A percentile compares a stretch with the other conserved stretches of the same genome.
Conservation (phyloP, 1,284 basidiomycete genomes). For the Apiotrichum laibachii region DNA sequence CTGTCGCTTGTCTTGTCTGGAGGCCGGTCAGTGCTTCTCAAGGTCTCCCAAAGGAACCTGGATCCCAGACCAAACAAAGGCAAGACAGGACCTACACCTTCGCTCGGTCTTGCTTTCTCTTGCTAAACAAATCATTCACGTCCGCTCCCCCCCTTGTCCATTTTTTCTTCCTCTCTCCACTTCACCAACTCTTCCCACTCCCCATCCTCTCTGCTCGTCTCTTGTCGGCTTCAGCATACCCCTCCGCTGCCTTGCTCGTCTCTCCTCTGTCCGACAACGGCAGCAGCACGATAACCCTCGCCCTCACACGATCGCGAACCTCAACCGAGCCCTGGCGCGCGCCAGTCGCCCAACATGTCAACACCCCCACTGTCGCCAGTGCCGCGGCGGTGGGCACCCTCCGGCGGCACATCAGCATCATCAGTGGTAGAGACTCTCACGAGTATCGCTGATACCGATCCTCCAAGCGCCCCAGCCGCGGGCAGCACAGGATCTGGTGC, state of each 20-base stretch:
- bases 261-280: background rate
- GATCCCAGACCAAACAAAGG: too few relatives aligned
- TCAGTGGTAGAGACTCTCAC: conserved; percentile 30
- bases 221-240: background rate
- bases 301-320: background rate
- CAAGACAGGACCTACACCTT: too few relatives aligned
- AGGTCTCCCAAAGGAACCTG: too few relatives aligned
- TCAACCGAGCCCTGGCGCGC: too few relatives aligned
- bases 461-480: conserved; percentile 1
- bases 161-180: background rate
- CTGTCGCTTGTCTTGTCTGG: too few relatives aligned
- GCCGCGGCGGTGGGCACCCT: conserved; percentile 37
- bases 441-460: conserved; percentile 10
- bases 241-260: background rate
- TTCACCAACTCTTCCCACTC: background rate
- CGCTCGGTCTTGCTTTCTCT: too few relatives aligned
- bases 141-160: background rate
- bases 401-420: conserved; percentile 18
- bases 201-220: too few relatives aligned
- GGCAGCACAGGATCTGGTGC: background rate
- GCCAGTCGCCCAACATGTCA: conserved; percentile 10
- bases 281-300: background rate
- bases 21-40: too few relatives aligned
- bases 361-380: conserved; percentile 42
- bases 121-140: conserved; percentile 8